Percentiles rank a stretch among this genome's conserved stretches.
Evolutionary conservation across 768 basidiomycete species (phyloP).

Genomic region (Rhodocollybia butyracea): DNA sequence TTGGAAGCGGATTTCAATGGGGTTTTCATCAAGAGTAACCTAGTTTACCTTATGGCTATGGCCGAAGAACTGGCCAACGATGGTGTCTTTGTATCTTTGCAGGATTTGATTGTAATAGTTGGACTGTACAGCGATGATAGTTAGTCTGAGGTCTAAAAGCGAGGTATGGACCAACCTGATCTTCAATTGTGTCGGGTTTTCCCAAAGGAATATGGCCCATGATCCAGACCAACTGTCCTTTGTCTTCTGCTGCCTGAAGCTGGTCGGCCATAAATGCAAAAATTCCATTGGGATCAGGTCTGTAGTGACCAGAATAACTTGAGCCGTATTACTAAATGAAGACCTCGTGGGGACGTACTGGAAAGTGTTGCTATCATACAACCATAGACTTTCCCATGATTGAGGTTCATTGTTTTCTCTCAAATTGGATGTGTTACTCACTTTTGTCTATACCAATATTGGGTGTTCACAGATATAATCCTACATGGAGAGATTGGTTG

Average conservation of each 20-base stretch:
- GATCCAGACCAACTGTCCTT: slow-evolving; percentile 36
- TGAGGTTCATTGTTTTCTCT: background rate
- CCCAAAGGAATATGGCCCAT: slow-evolving; percentile 35
- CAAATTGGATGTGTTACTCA: slow-evolving; percentile 6
- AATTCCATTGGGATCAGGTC: slow-evolving; percentile 40
- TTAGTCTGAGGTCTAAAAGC: background rate
- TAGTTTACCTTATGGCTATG: slow-evolving; percentile 31
- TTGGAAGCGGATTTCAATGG: background rate
- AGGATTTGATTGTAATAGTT: slow-evolving; percentile 41
- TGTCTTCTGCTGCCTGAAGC: slow-evolving; percentile 35
- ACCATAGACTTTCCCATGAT: slow-evolving; percentile 27
- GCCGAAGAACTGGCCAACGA: slow-evolving; percentile 40
- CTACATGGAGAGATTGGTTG: slow-evolving; percentile 12
- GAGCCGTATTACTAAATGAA: background rate
- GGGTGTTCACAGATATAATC: slow-evolving; percentile 38
- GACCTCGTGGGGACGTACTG: slow-evolving; percentile 24
- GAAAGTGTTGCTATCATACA: slow-evolving; percentile 34
- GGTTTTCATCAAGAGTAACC: background rate
- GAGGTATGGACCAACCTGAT: slow-evolving; percentile 13
- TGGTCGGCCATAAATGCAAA: slow-evolving; percentile 33
- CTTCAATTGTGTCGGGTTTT: slow-evolving; percentile 22
- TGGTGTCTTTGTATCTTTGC: slow-evolving; percentile 36
- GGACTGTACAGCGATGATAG: slow-evolving; percentile 19
- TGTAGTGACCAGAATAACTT: slow-evolving; percentile 1
- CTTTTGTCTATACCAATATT: slow-evolving; percentile 37